Evolutionary conservation across 2,329 filamentous ascomycete species (phyloP).

Genomic region (Microdochium nivale): DNA sequence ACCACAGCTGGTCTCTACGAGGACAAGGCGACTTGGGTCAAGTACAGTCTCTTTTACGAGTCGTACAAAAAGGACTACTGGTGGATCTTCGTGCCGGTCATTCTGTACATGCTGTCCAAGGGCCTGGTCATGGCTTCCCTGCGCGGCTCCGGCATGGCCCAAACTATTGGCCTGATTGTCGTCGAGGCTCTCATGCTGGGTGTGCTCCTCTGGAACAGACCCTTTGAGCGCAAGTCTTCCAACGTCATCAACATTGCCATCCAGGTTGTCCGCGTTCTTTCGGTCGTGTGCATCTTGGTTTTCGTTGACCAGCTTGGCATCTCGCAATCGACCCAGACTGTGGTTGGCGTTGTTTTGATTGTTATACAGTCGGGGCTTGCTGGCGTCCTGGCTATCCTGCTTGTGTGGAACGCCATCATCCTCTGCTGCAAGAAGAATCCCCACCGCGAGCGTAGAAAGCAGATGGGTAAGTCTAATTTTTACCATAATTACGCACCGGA

Average conservation of each 20-base stretch:
- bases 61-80: conserved; percentile 90
- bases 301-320: conserved; percentile 93
- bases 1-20: conserved; percentile 70
- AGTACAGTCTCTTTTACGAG: conserved; percentile 97
- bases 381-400: conserved; percentile 74
- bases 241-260: conserved; percentile 94
- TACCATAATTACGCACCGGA: not conserved
- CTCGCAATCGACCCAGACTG: conserved; percentile 83
- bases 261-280: conserved; percentile 80
- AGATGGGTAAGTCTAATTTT: conserved; percentile 61
- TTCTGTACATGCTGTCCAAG: conserved; percentile 85
- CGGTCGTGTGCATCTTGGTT: conserved; percentile 79
- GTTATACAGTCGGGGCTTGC: conserved; percentile 84
- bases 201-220: conserved; percentile 75
- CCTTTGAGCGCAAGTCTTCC: conserved; percentile 77
- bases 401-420: conserved; percentile 81
- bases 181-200: conserved; percentile 74
- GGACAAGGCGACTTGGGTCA: conserved; percentile 83
- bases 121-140: conserved; percentile 77
- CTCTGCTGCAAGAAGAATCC: conserved; percentile 81
- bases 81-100: conserved; percentile 91
- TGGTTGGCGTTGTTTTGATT: conserved; percentile 88
- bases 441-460: conserved; percentile 80
- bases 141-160: conserved; percentile 75
- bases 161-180: conserved; percentile 70